Base-by-base conservation (phyloP, 768 basidiomycete species). In the Amanita pseudoporphyria region DNA sequence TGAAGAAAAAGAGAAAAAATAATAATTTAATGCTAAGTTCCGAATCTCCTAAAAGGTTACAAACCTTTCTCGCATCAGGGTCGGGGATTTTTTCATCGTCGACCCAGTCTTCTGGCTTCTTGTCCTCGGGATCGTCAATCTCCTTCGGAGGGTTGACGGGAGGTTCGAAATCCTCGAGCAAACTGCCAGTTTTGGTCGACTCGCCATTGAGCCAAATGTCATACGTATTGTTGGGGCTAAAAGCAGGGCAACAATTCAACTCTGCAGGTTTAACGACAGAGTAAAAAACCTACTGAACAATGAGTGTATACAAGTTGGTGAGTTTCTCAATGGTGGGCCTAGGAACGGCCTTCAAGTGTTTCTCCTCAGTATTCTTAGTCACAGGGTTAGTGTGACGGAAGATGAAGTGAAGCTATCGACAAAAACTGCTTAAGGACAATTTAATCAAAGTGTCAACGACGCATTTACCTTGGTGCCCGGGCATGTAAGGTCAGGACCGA, bases 351-450 rank as follows among this genome's bases (percentile, higher is more conserved):
- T 72, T 79, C 53, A 98, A 82, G 69, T 99, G 96, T 69, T 99
- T 98, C 80, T 99, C 96, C 69, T 98, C 96, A 56, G 78, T 79
- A 61, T 92, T 91, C 58, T 90, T 90, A 39, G 87, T 90, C 59
- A 86, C 77, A 31, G 96, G 95, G 74, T 81, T 94, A 73, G 85
- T 82, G 77, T 97, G 87, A 60, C 93, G 89, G 90, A 99, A 95
- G 71, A 99, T 99, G 70, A 99, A 97, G 77, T 99, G 96, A 45
- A 97, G 74, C 88, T 94, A 61, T 30, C 9, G 43, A 41, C 7
- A 14, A 14, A 24, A 45, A 12, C 7, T 18, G 42, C 35, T 18
- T 38, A 32, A 26, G 26, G 18, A 18, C 12, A 12, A 45, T 6
- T 41, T 7, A 37, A 6, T 21, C 10, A 9, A 30, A 28, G 14